Evolutionary conservation across 176 grass and related monocot species (phyloP).

Genomic region (Carex myosuroides): DNA sequence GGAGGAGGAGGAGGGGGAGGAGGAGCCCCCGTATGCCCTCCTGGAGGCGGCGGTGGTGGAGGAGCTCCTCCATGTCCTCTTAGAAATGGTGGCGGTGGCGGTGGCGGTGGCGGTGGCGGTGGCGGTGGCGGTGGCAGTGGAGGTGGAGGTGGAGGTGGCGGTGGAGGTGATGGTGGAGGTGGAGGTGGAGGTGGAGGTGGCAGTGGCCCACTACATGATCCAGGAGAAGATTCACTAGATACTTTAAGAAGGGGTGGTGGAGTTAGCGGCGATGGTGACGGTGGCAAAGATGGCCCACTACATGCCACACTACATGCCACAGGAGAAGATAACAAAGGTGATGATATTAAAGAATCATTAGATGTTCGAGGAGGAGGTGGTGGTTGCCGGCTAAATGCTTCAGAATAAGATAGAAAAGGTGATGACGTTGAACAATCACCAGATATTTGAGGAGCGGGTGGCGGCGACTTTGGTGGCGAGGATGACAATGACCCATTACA

Average conservation of each 20-base stretch:
- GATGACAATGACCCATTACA: too few species aligned
- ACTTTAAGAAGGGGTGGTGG: background rate
- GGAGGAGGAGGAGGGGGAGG: constrained; percentile 7
- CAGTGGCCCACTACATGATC: background rate
- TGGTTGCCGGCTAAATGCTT: background rate
- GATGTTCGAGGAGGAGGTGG: background rate
- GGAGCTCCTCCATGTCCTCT: background rate
- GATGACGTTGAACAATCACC: background rate
- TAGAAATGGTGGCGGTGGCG: constrained; percentile 13
- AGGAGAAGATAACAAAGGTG: background rate
- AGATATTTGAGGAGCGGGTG: background rate
- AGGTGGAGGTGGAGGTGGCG: background rate
- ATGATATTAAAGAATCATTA: background rate
- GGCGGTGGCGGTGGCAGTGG: constrained; percentile 23
- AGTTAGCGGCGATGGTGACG: background rate
- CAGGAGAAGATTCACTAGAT: background rate
- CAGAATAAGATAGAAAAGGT: background rate
- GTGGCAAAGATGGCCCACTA: background rate
- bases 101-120: constrained; percentile 17
- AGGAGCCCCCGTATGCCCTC: background rate
- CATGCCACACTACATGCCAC: too few species aligned
- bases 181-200: background rate
- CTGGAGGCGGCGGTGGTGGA: constrained; percentile 21
- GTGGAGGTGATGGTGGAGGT: too few species aligned
- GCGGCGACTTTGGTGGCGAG: background rate